Base-by-base conservation (phyloP, 805 yeast genomes). In the Yarrowia sp. region DNA sequence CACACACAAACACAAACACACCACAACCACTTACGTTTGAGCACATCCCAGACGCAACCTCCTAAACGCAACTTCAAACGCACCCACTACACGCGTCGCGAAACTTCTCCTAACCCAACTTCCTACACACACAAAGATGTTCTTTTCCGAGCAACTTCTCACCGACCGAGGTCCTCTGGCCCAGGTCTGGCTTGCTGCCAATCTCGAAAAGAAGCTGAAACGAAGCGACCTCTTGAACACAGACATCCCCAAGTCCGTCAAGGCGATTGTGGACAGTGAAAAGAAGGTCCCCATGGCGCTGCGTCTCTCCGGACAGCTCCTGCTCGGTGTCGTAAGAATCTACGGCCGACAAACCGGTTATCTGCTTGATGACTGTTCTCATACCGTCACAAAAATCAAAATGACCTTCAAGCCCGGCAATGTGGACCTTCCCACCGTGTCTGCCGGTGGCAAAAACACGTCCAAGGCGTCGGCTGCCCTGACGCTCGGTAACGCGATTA, bases 171-270 rank as follows among this genome's bases (percentile, higher is more conserved):
- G 96, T 2, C 96, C 96, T 1, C 78, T 92, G 67, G 96, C 96
- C 2, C 89, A 87, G 68, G 92, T 91, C 8, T 92, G 97, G 97
- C 80, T 92, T 53, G 97, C 97, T 9, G 93, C 97, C 18, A 92
- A 90, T 73, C 82, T 92, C 76, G 96, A 92, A 70, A 84, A 85
- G 70, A 87, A 86, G 69, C 81, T 90, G 38, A 82, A 92, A 47
- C 87, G 88, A 70, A 84, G 84, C 63, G 93, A 89, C 72, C 79
- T 87, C 50, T 78, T 90, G 57, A 86, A 83, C 70, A 87, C 97
- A 13, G 84, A 89, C 70, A 86, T 92, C 66, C 73, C 83, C 13
- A 82, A 85, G 66, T 87, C 92, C 15, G 83, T 88, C 33, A 79
- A 81, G 67, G 91, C 89, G 22, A 85, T 89, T 69, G 86, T 83